Evolutionary conservation across 2,329 filamentous ascomycete genomes (phyloP).

Genomic region (Colletotrichum simmondsii): DNA sequence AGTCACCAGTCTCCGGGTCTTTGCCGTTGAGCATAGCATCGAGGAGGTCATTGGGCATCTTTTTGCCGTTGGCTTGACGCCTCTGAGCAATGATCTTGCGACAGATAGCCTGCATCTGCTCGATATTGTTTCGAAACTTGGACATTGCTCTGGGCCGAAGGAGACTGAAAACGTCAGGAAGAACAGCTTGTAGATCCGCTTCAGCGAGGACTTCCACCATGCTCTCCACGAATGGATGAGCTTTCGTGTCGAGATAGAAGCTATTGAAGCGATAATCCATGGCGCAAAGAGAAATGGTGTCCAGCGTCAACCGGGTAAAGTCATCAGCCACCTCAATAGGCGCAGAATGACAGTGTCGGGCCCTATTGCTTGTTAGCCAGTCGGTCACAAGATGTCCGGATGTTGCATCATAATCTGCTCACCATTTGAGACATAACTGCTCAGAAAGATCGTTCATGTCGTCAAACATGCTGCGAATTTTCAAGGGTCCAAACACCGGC

Average conservation of each 20-base stretch:
- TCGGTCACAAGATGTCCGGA: no score
- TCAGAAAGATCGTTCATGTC: slow-evolving; percentile 62
- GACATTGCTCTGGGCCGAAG: slow-evolving; percentile 43
- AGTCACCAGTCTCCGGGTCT: slow-evolving; percentile 72
- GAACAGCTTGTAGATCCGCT: slow-evolving; percentile 57
- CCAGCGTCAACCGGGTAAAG: slow-evolving; percentile 71
- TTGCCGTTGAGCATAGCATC: slow-evolving; percentile 72
- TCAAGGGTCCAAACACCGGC: slow-evolving; percentile 75
- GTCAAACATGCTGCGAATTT: slow-evolving; percentile 70
- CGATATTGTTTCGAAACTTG: slow-evolving; percentile 61
- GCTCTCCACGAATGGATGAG: slow-evolving; percentile 75
- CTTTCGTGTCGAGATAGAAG: slow-evolving; percentile 60
- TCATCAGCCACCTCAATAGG: slow-evolving; percentile 65
- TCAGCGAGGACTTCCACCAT: slow-evolving; percentile 70
- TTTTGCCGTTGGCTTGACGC: slow-evolving; percentile 62
- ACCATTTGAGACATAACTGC: slow-evolving; percentile 62
- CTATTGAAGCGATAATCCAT: slow-evolving; percentile 71
- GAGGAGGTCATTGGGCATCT: slow-evolving; percentile 65
- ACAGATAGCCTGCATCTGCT: slow-evolving; percentile 57
- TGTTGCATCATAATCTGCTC: no score
- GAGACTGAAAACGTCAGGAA: slow-evolving; percentile 51
- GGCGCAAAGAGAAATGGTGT: slow-evolving; percentile 69
- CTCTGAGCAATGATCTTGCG: slow-evolving; percentile 67
- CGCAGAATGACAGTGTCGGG: slow-evolving; percentile 51
- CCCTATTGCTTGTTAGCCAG: slow-evolving; percentile 46